Base-by-base conservation (phyloP, 495 filamentous ascomycete species). In the Penicillium roqueforti region DNA sequence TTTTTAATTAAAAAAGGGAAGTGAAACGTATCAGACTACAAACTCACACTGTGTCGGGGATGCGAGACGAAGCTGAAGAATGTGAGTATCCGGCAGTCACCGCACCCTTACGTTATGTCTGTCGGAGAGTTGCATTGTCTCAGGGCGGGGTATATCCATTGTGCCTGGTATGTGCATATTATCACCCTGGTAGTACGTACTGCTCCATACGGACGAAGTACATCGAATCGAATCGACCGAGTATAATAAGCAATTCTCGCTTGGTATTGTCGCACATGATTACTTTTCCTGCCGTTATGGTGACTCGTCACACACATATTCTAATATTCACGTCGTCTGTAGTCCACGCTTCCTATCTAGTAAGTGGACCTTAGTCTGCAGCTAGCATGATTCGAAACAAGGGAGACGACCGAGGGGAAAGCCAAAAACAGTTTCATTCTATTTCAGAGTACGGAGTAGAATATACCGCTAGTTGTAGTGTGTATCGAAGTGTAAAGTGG, bases 381-480 rank as follows among this genome's bases (percentile, higher is more conserved):
- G 42, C 40, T 45, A 50, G 51, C 23, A 50, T 36, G 26, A 26
- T 49, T 56, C 56, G 56, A 62, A 62, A 62, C 55, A 59, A 58
- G 52, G 20, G 48, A 28, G 51, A 40, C 54, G 28, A 9, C 28
- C 28, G 28, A 55, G 14, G 37, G 40, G 49, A 41, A 53, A 53
- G 22, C 20, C 29, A 39, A 63, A 42, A 54, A 28, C 9, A 25
- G 31, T 25, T 18, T 18, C 47, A 49, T 22, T 38, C 44, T 34
- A 34, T 34, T 47, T 34, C 29, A 5, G 18, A 26, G 41, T 22
- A 28, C 23, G 2, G 18, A 26, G 41, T 22, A 28, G 14, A 18
- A 14, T 13, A 25, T 45, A 45, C 42, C 44, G 19, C 44, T 47
- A 47, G 47, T 50, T 16, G 11, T 6, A 22, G 8, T 29, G 47